phyloP scores from a whole-genome alignment of 2,329 filamentous ascomycete genomes.

The Tolypocladium inflatum region DNA sequence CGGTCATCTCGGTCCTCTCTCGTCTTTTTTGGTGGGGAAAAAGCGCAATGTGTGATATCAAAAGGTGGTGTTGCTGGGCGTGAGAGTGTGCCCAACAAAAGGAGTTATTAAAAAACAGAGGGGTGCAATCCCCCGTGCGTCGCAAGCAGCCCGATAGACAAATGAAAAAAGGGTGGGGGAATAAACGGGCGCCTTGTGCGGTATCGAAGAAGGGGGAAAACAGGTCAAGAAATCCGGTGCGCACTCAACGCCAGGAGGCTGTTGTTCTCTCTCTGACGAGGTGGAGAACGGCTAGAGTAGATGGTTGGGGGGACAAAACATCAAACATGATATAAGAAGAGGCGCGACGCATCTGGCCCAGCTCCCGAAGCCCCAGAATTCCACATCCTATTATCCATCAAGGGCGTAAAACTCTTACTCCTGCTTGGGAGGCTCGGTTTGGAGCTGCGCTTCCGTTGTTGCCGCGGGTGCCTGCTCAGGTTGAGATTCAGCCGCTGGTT shows the following conservation, averaged over 20 bases:
- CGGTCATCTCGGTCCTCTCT: background rate
- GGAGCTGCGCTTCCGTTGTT: background rate
- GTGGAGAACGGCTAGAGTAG: background rate
- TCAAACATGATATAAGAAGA: background rate
- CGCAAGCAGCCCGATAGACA: background rate
- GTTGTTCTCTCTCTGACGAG: background rate
- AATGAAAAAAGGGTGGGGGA: background rate
- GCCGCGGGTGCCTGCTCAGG: background rate
- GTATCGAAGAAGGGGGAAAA: background rate
- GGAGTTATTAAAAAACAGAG: background rate
- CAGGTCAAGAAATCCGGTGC: background rate
- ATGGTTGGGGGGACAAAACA: background rate
- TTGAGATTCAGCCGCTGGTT: background rate
- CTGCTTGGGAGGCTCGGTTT: background rate
- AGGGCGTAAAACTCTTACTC: background rate
- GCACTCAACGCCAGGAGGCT: background rate
- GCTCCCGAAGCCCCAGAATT: background rate
- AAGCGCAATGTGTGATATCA: background rate
- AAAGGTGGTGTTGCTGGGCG: background rate
- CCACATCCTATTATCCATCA: background rate
- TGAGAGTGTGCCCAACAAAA: background rate
- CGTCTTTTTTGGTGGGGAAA: background rate
- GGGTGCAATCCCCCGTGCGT: background rate
- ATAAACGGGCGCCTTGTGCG: background rate
- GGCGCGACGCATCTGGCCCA: background rate